A percentile compares a stretch with the other conserved stretches of the same genome.
These are phyloP conservation scores for Trichoderma sp. DNA, from an alignment of 2,329 filamentous ascomycete genomes.

Conservation along the genomic window DNA sequence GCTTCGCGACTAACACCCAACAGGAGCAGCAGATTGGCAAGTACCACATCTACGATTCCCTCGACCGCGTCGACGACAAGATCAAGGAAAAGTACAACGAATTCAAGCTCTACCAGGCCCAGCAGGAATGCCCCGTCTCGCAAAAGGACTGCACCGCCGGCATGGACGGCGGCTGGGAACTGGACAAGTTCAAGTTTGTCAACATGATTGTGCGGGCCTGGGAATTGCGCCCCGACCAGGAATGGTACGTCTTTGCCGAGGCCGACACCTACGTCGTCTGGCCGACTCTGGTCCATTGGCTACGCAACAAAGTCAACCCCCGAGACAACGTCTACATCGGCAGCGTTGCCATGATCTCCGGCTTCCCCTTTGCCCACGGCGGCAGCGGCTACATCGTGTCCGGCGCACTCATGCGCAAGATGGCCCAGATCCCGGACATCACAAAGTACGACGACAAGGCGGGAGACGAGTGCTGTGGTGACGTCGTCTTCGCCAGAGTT, in stretches of 20 bases:
- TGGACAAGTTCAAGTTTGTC: slow-evolving; percentile 63
- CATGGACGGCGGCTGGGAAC: slow-evolving; percentile 45
- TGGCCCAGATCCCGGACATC: slow-evolving; percentile 45
- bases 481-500: slow-evolving; percentile 50
- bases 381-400: slow-evolving; percentile 58
- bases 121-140: slow-evolving; percentile 46
- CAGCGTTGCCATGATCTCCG: slow-evolving; percentile 47
- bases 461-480: slow-evolving; percentile 49
- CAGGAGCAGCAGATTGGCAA: slow-evolving; percentile 51
- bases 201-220: slow-evolving; percentile 58
- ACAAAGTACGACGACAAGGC: slow-evolving; percentile 48
- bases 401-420: slow-evolving; percentile 48
- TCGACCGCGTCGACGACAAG: slow-evolving; percentile 40
- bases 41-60: slow-evolving; percentile 43
- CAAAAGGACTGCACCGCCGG: slow-evolving; percentile 43
- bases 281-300: slow-evolving; percentile 51
- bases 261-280: slow-evolving; percentile 59
- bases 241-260: slow-evolving; percentile 62
- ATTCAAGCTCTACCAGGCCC: slow-evolving; percentile 47
- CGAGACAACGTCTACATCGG: slow-evolving; percentile 50
- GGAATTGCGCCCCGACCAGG: slow-evolving; percentile 49
- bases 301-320: slow-evolving; percentile 44
- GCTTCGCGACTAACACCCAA: slow-evolving; percentile 4
- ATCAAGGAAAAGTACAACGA: slow-evolving; percentile 41
- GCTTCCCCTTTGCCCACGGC: slow-evolving; percentile 53